Evolutionary conservation across 1,284 basidiomycete species (phyloP), one percentile per base, ranked within the genome.

Genomic region (Meira nashicola): DNA sequence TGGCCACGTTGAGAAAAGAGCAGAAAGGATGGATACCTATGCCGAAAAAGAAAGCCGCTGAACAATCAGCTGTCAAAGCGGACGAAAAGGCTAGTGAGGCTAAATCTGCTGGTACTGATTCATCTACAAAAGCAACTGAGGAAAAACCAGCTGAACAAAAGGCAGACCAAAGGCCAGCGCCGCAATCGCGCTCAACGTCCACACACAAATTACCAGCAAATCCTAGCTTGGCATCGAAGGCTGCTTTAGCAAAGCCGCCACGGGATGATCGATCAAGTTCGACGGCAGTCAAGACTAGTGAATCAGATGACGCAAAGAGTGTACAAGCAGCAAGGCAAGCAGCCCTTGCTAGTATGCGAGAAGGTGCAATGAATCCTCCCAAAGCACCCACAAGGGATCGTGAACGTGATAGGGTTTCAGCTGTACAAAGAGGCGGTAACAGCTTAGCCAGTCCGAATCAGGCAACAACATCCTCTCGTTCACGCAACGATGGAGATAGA

Each of bases 1-100:
- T 64, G n/a, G 75, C 75, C 3, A 75, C 73, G 21, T 65, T 77
- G 28, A 71, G 67, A 50, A 72, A 72, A 46, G 63, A 65, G 21
- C 62, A 68, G 55, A 67, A 65, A 39, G 47, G 54, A 0, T 77
- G 75, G 75, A 19, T 72, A 7, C 58, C 68, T 1, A 41, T 58
- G 44, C 53, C 58, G 19, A 59, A 48, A 25, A 48, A 33, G 28
- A 28, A 23, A 39, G 50, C 59, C 59, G n/a, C 44, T 12, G 47
- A 15, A 25, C n/a, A 38, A 17, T 39, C 50, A 14, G 19, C 51
- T 17, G 19, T 4, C 14, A 11, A 21, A 14, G 12, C 47, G 15
- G 38, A 11, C 8, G 14, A n/a, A 39, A 58, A 40, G 54, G 14
- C 41, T 1, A 33, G 25, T 14, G 53, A 25, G 11, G 46, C 57